A percentile compares a stretch with the other conserved stretches of the same genome.
These are phyloP conservation scores for Geotrichum europaeum DNA, from an alignment of 1,139 yeast species.

Conservation along the genomic window DNA sequence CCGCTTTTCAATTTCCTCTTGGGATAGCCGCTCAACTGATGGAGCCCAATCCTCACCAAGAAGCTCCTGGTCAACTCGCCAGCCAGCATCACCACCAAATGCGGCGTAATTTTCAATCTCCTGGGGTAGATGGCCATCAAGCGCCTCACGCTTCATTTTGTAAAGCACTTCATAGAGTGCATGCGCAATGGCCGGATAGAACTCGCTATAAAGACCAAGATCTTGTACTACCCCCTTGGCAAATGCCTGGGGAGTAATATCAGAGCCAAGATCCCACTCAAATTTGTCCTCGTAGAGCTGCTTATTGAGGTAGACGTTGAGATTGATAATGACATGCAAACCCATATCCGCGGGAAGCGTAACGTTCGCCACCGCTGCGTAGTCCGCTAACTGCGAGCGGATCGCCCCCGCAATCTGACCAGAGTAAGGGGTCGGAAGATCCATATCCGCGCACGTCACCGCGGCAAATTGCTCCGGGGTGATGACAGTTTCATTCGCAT, in stretches of 20 bases:
- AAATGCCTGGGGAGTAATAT: slow-evolving; percentile 74
- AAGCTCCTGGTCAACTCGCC: slow-evolving; percentile 54
- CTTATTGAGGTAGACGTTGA: slow-evolving; percentile 78
- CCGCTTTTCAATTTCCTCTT: slow-evolving; percentile 90
- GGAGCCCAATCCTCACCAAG: slow-evolving; percentile 86
- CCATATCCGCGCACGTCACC: slow-evolving; percentile 75
- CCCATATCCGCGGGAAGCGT: slow-evolving; percentile 60
- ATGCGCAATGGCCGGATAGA: slow-evolving; percentile 84
- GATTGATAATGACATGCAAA: slow-evolving; percentile 69
- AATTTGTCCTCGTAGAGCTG: slow-evolving; percentile 85
- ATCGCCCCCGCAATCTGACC: slow-evolving; percentile 65
- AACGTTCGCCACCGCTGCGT: slow-evolving; percentile 56
- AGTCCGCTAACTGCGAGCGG: slow-evolving; percentile 73
- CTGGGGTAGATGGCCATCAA: slow-evolving; percentile 70
- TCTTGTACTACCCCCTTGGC: slow-evolving; percentile 80
- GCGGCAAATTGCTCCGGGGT: slow-evolving; percentile 83
- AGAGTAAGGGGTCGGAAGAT: slow-evolving; percentile 53
- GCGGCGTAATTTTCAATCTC: slow-evolving; percentile 55
- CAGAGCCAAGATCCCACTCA: slow-evolving; percentile 81
- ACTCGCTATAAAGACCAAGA: slow-evolving; percentile 77
- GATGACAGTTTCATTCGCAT: slow-evolving; percentile 61
- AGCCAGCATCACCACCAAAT: slow-evolving; percentile 55
- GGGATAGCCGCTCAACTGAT: slow-evolving; percentile 73
- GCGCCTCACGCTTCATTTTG: slow-evolving; percentile 71
- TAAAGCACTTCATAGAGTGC: slow-evolving; percentile 75